These are phyloP conservation scores for Marchantia paleacea DNA, from an alignment of 225 moss, liverwort and hornwort species.

Conservation along the genomic window DNA sequence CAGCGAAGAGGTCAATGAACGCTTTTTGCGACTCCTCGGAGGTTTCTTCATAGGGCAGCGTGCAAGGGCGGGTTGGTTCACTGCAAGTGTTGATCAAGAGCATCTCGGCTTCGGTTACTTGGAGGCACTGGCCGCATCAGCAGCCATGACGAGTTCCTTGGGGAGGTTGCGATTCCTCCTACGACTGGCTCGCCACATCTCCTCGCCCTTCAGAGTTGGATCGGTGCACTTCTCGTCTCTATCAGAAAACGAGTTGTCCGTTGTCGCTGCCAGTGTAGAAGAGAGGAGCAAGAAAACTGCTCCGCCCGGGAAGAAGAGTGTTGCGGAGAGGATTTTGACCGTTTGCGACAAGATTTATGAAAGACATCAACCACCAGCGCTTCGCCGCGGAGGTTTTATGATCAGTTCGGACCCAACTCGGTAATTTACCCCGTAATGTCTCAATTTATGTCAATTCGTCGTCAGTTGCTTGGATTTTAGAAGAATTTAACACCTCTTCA, in stretches of 20 bases:
- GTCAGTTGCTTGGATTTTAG: too few relatives aligned
- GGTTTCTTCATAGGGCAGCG: too few relatives aligned
- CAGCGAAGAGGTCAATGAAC: too few relatives aligned
- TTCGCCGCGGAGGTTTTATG: conserved; percentile 34
- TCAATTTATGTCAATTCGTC: too few relatives aligned
- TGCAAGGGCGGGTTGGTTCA: too few relatives aligned
- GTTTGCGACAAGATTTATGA: conserved; percentile 43
- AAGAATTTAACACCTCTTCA: too few relatives aligned
- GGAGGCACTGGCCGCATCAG: conserved; percentile 14
- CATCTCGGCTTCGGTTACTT: too few relatives aligned
- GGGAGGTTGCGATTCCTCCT: background rate
- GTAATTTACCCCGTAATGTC: conserved; percentile 7
- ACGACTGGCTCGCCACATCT: background rate
- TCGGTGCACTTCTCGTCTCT: conserved; percentile 17
- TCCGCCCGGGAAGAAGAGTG: conserved; percentile 14
- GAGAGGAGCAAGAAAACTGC: conserved; percentile 2
- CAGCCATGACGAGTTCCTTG: conserved; percentile 26
- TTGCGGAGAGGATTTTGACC: conserved; percentile 30
- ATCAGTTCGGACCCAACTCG: conserved; percentile 22
- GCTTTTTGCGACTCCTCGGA: too few relatives aligned
- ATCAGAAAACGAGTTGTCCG: conserved; percentile 22
- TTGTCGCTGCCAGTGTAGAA: conserved; percentile 7
- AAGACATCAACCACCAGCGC: conserved; percentile 37
- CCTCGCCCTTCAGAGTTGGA: background rate
- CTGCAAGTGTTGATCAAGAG: too few relatives aligned